Evolutionary conservation across 768 basidiomycete genomes (phyloP).

Genomic region (Multifurca ochricompacta): DNA sequence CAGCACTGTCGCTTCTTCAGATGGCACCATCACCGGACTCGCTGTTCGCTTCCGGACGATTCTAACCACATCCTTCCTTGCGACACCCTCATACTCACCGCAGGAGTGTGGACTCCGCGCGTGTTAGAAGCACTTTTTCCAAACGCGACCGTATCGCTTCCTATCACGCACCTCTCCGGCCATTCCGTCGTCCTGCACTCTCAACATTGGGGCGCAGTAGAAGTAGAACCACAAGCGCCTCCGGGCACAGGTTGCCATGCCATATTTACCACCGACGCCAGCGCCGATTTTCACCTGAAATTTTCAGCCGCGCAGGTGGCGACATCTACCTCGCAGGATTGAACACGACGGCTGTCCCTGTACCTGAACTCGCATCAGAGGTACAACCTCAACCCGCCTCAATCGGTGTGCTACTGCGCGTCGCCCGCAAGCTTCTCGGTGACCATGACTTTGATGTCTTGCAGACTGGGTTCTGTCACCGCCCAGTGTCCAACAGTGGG

Average conservation of each 20-base stretch:
- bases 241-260: conserved; percentile 25
- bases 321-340: conserved; percentile 30
- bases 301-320: conserved; percentile 28
- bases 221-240: background rate
- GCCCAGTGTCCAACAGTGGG: conserved; percentile 29
- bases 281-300: conserved; percentile 26
- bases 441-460: conserved; percentile 24
- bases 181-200: conserved; percentile 26
- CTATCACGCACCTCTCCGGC: conserved; percentile 27
- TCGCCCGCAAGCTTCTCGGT: conserved; percentile 18
- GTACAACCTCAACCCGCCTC: conserved; percentile 8
- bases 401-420: conserved; percentile 12
- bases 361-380: conserved; percentile 24
- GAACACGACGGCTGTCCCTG: conserved; percentile 23
- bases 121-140: conserved; percentile 30
- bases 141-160: conserved; percentile 24
- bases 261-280: conserved; percentile 27
- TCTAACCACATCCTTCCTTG: conserved; percentile 23
- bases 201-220: conserved; percentile 19
- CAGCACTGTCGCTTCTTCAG: conserved; percentile 21
- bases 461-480: conserved; percentile 29
- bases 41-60: conserved; percentile 5
- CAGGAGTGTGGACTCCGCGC: conserved; percentile 32
- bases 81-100: conserved; percentile 30
- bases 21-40: conserved; percentile 7